phyloP scores from a whole-genome alignment of 2,329 filamentous ascomycete genomes.

The Huntiella savannae region DNA sequence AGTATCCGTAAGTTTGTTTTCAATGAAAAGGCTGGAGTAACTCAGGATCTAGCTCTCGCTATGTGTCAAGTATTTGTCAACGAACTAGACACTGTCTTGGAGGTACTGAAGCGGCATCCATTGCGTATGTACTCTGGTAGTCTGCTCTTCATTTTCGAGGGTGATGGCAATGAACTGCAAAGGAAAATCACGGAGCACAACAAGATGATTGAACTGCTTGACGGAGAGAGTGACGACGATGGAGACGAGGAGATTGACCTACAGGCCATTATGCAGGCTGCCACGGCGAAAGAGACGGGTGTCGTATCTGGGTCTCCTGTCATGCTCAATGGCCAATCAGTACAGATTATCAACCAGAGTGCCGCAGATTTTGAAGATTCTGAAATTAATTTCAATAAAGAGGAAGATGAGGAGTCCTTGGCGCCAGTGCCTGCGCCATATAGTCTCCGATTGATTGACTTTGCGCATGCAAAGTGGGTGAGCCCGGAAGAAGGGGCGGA shows the following conservation, averaged over 20 bases:
- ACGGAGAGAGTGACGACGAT: constrained; percentile 22
- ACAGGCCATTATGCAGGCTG: constrained; percentile 26
- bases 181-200: constrained; percentile 35
- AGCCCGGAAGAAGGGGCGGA: constrained; percentile 60
- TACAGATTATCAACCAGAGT: constrained; percentile 1
- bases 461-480: constrained; percentile 77
- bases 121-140: constrained; percentile 46
- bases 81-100: constrained; percentile 33
- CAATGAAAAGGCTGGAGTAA: constrained; percentile 37
- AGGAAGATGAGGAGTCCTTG: constrained; percentile 27
- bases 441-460: constrained; percentile 80
- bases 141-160: constrained; percentile 45
- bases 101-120: constrained; percentile 34
- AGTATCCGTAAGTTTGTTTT: constrained; percentile 40
- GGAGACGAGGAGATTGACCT: constrained; percentile 13
- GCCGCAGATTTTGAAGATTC: constrained; percentile 8
- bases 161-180: constrained; percentile 36
- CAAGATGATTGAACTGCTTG: constrained; percentile 24
- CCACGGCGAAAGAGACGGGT: constrained; percentile 35
- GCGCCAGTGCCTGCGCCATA: constrained; percentile 33
- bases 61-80: constrained; percentile 34
- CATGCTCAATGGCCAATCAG: constrained; percentile 8
- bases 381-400: constrained; percentile 13
- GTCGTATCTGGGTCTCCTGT: constrained; percentile 19
- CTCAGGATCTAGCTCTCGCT: constrained; percentile 35